Conservation (phyloP, 2,329 filamentous ascomycete species). For the Clarireedia sp. region DNA sequence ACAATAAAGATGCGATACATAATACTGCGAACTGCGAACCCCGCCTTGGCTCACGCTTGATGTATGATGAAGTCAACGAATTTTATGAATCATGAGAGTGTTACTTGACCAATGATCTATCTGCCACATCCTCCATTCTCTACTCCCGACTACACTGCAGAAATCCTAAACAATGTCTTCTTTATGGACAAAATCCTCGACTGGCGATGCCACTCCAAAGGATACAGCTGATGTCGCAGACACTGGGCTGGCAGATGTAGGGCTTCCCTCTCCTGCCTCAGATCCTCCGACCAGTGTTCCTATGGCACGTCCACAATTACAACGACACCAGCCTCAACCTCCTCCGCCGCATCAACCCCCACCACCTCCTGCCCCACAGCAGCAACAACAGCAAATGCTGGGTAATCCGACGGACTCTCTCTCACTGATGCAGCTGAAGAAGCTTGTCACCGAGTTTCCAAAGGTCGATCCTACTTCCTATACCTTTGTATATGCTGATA, state of each 20-base stretch:
- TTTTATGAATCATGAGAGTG: neutral
- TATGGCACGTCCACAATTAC: slow-evolving; percentile 27
- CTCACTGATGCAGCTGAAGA: slow-evolving; percentile 64
- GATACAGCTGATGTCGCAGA: slow-evolving; percentile 34
- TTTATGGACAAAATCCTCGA: slow-evolving; percentile 21
- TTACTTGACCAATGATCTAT: neutral
- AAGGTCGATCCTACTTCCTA: slow-evolving; percentile 65
- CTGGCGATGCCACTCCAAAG: slow-evolving; percentile 13
- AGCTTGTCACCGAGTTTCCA: slow-evolving; percentile 67
- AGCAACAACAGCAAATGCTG: slow-evolving; percentile 2
- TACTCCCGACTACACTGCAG: neutral
- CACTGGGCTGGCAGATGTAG: slow-evolving; percentile 34
- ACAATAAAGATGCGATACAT: neutral
- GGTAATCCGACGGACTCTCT: slow-evolving; percentile 56
- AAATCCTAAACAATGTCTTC: slow-evolving; percentile 21
- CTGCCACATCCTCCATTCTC: neutral
- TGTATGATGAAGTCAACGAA: too few relatives aligned
- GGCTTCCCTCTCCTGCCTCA: slow-evolving; percentile 23
- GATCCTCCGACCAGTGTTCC: slow-evolving; percentile 19
- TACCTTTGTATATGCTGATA: slow-evolving; percentile 75
- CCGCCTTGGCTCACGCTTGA: too few relatives aligned
- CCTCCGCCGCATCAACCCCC: slow-evolving; percentile 30
- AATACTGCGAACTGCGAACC: too few relatives aligned
- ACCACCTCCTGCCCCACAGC: slow-evolving; percentile 23
- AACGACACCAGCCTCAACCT: slow-evolving; percentile 32